Evolutionary conservation across 148 eudicot species (phyloP).

Genomic region (Camellia japonica): DNA sequence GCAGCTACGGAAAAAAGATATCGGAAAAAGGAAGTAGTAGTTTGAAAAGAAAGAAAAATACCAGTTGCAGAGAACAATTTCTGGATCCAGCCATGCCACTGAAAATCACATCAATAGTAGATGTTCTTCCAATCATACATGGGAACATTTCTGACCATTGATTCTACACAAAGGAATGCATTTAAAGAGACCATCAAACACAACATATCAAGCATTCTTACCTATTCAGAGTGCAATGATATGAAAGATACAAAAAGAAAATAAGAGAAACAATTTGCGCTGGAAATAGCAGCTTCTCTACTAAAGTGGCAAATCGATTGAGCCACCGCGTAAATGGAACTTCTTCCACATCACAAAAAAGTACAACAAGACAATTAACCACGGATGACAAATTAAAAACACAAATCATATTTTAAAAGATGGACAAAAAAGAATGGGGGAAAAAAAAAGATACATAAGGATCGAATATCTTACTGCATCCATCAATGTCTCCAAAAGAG

Average conservation of each 20-base stretch:
- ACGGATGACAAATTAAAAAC: neutral
- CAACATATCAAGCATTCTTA: neutral
- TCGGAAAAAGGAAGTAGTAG: neutral
- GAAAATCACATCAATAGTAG: slow-evolving; percentile 47
- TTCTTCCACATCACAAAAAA: neutral
- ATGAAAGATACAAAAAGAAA: neutral
- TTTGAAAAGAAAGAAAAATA: slow-evolving; percentile 24
- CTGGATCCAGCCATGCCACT: slow-evolving; percentile 49
- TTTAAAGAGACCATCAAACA: neutral
- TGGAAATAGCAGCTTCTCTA: slow-evolving; percentile 17
- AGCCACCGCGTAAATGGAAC: slow-evolving; percentile 26
- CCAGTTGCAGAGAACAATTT: slow-evolving; percentile 74
- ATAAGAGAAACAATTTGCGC: neutral
- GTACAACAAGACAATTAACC: neutral
- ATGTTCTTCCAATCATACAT: slow-evolving; percentile 46
- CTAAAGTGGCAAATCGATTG: slow-evolving; percentile 33
- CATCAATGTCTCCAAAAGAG: slow-evolving; percentile 61
- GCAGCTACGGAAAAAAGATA: neutral
- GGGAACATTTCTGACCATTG: slow-evolving; percentile 73
- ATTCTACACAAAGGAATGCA: slow-evolving; percentile 38
- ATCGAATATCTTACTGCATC: slow-evolving; percentile 41
- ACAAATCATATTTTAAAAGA: neutral
- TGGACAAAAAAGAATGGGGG: neutral
- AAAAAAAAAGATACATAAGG: neutral
- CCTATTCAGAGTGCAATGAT: neutral